These are phyloP conservation scores for Neurospora tetrasperma DNA, from an alignment of 495 filamentous ascomycete species.

Conservation along the genomic window DNA sequence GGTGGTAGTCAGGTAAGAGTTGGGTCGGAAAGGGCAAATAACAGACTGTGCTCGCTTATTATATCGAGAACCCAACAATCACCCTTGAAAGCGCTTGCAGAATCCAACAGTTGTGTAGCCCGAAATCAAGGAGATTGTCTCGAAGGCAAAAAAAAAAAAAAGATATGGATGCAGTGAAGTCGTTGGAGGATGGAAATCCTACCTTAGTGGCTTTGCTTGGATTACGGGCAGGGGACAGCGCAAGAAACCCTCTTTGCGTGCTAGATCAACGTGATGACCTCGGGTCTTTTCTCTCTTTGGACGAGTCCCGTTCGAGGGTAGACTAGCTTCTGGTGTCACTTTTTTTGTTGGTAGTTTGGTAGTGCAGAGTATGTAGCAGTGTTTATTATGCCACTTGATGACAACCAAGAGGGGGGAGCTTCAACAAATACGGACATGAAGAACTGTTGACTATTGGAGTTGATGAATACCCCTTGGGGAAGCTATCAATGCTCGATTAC, in stretches of 20 bases:
- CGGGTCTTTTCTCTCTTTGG: not conserved
- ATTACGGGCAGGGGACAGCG: not conserved
- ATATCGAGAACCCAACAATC: not conserved
- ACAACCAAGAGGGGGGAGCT: not conserved
- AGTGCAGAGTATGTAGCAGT: too few species aligned
- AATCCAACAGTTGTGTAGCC: not conserved
- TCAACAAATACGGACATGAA: not conserved
- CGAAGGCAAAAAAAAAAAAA: not conserved
- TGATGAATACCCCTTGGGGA: not conserved
- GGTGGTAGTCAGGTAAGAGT: not conserved
- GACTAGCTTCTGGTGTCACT: not conserved
- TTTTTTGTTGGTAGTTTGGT: not conserved
- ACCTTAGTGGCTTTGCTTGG: not conserved
- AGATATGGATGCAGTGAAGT: not conserved
- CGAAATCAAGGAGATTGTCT: not conserved
- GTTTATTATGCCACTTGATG: not conserved
- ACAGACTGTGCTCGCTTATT: not conserved
- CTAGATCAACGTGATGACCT: not conserved
- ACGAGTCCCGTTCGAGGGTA: not conserved
- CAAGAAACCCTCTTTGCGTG: not conserved
- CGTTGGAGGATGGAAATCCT: not conserved
- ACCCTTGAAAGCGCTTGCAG: not conserved
- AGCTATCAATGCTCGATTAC: conserved; percentile 17
- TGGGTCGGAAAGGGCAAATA: not conserved
- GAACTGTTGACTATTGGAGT: not conserved